Percentiles rank a stretch among this genome's conserved stretches.
Conservation (phyloP, 2,329 filamentous ascomycete species). For the Zalaria sp. region DNA sequence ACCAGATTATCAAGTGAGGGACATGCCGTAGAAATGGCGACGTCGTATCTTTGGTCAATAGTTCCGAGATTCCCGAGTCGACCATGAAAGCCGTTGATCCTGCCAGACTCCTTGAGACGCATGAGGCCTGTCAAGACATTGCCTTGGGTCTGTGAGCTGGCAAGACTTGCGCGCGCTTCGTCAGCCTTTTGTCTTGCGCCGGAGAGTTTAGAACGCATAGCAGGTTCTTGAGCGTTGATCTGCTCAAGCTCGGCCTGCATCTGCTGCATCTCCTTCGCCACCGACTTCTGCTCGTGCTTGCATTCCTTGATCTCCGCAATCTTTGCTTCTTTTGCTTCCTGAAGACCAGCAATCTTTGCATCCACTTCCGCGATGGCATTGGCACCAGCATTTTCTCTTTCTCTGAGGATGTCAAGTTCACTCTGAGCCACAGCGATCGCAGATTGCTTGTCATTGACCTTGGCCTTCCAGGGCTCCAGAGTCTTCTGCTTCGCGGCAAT, state of each 20-base stretch:
- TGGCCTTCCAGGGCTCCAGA: constrained; percentile 90
- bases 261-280: constrained; percentile 62
- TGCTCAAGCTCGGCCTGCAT: constrained; percentile 60
- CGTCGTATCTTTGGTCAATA: constrained; percentile 87
- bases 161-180: constrained; percentile 80
- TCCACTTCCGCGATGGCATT: constrained; percentile 74
- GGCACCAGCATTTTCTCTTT: constrained; percentile 77
- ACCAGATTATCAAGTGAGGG: constrained; percentile 88
- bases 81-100: constrained; percentile 94
- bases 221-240: constrained; percentile 63
- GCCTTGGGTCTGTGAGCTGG: constrained; percentile 80
- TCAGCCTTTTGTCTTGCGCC: constrained; percentile 88
- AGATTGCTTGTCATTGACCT: constrained; percentile 92
- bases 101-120: constrained; percentile 87
- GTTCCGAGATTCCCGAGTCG: constrained; percentile 85
- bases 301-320: constrained; percentile 60
- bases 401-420: constrained; percentile 79
- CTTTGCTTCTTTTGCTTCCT: constrained; percentile 59
- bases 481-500: constrained; percentile 88
- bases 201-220: constrained; percentile 71
- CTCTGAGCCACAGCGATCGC: constrained; percentile 89
- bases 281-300: constrained; percentile 53
- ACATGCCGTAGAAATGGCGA: constrained; percentile 96
- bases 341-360: constrained; percentile 59
- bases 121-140: constrained; percentile 74